A percentile compares a stretch with the other conserved stretches of the same genome.
Conservation (phyloP, 2,329 filamentous ascomycete species). For the Ascochyta clinopodiicola region DNA sequence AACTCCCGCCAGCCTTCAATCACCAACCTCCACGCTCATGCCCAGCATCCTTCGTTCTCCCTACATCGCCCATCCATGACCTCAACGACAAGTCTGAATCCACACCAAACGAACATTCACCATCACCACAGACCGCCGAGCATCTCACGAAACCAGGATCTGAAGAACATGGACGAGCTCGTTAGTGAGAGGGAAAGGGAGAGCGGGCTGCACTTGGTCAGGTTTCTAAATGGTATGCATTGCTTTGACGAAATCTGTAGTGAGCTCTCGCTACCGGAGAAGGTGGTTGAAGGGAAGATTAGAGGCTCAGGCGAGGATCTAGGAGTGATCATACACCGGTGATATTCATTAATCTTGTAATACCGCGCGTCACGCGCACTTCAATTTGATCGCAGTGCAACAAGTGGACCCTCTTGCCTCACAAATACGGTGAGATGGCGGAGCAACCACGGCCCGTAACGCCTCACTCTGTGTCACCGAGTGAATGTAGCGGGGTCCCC, state of each 20-base stretch:
- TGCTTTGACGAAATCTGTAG: slow-evolving; percentile 84
- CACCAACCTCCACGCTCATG: slow-evolving; percentile 11
- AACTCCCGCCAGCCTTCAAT: slow-evolving; percentile 16
- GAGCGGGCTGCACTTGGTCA: slow-evolving; percentile 59
- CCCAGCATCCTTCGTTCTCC: slow-evolving; percentile 26
- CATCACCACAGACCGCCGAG: slow-evolving; percentile 16
- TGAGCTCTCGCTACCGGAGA: slow-evolving; percentile 73
- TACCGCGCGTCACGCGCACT: background rate
- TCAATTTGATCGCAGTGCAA: background rate
- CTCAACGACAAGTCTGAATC: slow-evolving; percentile 18
- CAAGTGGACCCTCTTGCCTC: background rate
- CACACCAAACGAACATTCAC: slow-evolving; percentile 6
- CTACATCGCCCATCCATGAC: slow-evolving; percentile 29
- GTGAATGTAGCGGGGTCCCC: slow-evolving; percentile 10
- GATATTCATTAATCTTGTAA: background rate
- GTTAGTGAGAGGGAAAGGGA: slow-evolving; percentile 25
- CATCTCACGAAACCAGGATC: slow-evolving; percentile 14
- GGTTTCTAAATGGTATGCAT: slow-evolving; percentile 76
- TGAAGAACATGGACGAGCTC: slow-evolving; percentile 21
- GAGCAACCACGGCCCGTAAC: slow-evolving; percentile 1
- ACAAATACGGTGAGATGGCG: background rate
- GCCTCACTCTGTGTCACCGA: slow-evolving; percentile 4
- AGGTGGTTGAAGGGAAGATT: slow-evolving; percentile 72
- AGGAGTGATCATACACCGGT: slow-evolving; percentile 38
- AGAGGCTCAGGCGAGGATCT: slow-evolving; percentile 52